Percentiles rank a stretch among this genome's conserved stretches.
Conservation (phyloP, 177 flowering plant species). For the Telopea speciosissima region DNA sequence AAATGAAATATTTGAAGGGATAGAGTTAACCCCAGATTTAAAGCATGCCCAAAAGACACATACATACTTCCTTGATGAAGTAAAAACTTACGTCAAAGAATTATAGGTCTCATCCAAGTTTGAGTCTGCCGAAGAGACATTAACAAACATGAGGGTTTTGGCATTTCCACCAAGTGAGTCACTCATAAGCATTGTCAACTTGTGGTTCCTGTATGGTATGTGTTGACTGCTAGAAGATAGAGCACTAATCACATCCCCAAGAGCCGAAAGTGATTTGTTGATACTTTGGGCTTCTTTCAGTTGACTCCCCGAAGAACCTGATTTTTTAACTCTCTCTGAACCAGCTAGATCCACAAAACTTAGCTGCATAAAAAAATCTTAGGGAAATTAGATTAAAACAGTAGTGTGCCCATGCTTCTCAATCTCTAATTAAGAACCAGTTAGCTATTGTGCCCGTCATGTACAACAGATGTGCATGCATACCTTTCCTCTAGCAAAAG, state of each 20-base stretch:
- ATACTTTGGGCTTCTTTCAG: slow-evolving; percentile 98
- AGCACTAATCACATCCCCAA: slow-evolving; percentile 97
- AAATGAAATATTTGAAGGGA: too few relatives aligned
- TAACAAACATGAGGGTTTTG: slow-evolving; percentile 94
- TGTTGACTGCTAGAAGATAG: slow-evolving; percentile 78
- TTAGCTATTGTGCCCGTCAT: too few relatives aligned
- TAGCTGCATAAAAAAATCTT: slow-evolving; percentile 44
- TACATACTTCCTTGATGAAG: background rate
- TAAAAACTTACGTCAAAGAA: slow-evolving; percentile 63
- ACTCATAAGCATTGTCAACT: slow-evolving; percentile 97
- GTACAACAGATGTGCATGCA: background rate
- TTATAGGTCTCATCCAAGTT: slow-evolving; percentile 92
- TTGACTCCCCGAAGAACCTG: slow-evolving; percentile 89
- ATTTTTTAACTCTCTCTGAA: slow-evolving; percentile 94
- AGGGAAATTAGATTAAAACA: background rate
- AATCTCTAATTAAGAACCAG: too few relatives aligned
- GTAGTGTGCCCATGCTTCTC: background rate
- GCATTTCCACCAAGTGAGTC: slow-evolving; percentile 99
- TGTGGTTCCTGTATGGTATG: slow-evolving; percentile 94
- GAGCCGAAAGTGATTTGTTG: slow-evolving; percentile 95
- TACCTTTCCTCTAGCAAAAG: slow-evolving; percentile 94
- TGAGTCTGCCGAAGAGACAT: slow-evolving; percentile 91
- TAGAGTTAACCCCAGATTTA: too few relatives aligned
- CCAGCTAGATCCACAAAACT: slow-evolving; percentile 99
- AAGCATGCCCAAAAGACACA: too few relatives aligned